Evolutionary conservation across 2,329 filamentous ascomycete species (phyloP).

Genomic region (Aspergillus carbonarius): DNA sequence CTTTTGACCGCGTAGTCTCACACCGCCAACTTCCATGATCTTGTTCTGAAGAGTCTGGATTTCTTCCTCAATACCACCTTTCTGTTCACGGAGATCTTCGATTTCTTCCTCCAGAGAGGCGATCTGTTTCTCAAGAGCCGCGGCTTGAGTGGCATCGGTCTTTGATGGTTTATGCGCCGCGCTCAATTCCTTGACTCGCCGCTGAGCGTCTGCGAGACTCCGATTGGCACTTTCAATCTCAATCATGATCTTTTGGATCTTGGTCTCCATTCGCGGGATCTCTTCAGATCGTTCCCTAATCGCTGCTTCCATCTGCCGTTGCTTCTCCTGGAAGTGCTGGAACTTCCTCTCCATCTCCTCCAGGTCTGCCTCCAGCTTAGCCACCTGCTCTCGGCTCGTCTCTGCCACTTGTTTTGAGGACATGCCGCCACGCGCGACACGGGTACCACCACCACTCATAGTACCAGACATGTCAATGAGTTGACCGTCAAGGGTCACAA

Average conservation of each 20-base stretch:
- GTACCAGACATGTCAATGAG: conserved; percentile 98
- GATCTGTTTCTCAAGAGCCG: conserved; percentile 74
- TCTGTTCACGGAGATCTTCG: conserved; percentile 76
- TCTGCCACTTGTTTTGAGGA: conserved; percentile 91
- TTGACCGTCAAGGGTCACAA: conserved; percentile 92
- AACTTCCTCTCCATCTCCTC: conserved; percentile 82
- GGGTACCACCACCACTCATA: conserved; percentile 94
- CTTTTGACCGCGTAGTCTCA: conserved; percentile 85
- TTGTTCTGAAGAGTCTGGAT: conserved; percentile 92
- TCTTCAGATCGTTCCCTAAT: conserved; percentile 72
- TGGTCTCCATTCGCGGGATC: conserved; percentile 82
- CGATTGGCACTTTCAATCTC: conserved; percentile 84
- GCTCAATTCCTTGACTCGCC: conserved; percentile 79
- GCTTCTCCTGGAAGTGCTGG: conserved; percentile 78
- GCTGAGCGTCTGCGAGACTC: conserved; percentile 80
- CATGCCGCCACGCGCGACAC: conserved; percentile 90
- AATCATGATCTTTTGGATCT: conserved; percentile 84
- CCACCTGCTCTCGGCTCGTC: conserved; percentile 81
- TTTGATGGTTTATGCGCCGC: conserved; percentile 79
- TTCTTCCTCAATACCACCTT: conserved; percentile 84
- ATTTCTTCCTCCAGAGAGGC: conserved; percentile 73
- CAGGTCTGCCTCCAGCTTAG: conserved; percentile 81
- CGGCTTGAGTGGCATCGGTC: conserved; percentile 72
- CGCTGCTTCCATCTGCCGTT: conserved; percentile 72
- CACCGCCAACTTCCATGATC: conserved; percentile 97